Conservation (phyloP, 75 land plant species). For the Cryptomeria japonica region DNA sequence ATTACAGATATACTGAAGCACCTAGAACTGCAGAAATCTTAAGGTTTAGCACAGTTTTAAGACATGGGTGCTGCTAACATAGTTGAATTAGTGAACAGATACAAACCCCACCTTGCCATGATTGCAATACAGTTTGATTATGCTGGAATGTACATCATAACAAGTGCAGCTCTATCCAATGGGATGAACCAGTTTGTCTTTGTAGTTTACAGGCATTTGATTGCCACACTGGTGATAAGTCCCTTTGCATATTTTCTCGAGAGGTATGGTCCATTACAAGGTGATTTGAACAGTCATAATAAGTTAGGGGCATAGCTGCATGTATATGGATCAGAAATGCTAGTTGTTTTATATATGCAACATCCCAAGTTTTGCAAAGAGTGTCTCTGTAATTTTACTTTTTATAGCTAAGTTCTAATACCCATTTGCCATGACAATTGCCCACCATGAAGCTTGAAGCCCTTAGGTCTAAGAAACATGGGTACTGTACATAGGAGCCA, state of each 20-base stretch:
- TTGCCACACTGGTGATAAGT: constrained; percentile 37
- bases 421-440: background rate
- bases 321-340: background rate
- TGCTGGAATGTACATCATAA: constrained; percentile 46
- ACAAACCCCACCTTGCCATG: constrained; percentile 23
- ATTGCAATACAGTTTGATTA: constrained; percentile 34
- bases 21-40: background rate
- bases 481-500: background rate
- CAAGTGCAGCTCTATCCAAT: constrained; percentile 31
- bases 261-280: constrained; percentile 16
- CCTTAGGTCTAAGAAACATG: background rate
- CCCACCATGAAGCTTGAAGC: background rate
- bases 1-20: too few relatives aligned
- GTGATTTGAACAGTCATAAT: background rate
- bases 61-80: background rate
- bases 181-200: constrained; percentile 55
- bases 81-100: background rate
- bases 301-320: background rate
- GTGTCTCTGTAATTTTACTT: too few relatives aligned
- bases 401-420: too few relatives aligned
- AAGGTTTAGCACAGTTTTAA: background rate
- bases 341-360: background rate
- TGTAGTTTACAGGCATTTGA: constrained; percentile 43
- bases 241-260: constrained; percentile 58
- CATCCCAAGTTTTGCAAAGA: background rate